These are phyloP conservation scores for Arabidopsis suecica DNA, from an alignment of 345 rosid species.

Conservation along the genomic window DNA sequence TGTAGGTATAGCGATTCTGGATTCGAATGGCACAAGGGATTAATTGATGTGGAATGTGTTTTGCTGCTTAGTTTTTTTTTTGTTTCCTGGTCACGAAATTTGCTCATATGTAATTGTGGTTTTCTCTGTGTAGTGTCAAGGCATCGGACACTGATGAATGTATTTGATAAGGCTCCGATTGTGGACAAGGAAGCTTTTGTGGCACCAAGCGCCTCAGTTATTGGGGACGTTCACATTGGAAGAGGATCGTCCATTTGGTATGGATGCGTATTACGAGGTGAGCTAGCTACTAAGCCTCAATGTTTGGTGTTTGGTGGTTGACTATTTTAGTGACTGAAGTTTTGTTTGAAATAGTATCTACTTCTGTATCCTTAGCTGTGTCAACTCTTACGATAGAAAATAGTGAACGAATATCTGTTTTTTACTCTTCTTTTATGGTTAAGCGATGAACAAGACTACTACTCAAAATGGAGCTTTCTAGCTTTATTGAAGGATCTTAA, in stretches of 20 bases:
- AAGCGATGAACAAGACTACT: conserved; percentile 20
- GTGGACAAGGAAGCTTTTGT: conserved; percentile 90
- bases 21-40: neutral
- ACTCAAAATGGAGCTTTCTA: conserved; percentile 15
- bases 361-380: conserved; percentile 7
- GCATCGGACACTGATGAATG: conserved; percentile 92
- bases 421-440: conserved; percentile 18
- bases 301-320: conserved; percentile 2
- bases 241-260: conserved; percentile 91
- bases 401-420: neutral
- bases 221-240: conserved; percentile 86
- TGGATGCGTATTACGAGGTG: conserved; percentile 97
- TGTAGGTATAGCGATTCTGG: conserved; percentile 3
- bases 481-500: neutral
- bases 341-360: conserved; percentile 9
- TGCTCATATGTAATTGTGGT: conserved; percentile 5
- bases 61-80: conserved; percentile 7
- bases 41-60: conserved; percentile 20
- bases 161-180: conserved; percentile 81
- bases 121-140: conserved; percentile 66
- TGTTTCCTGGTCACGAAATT: neutral
- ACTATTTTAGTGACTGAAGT: conserved; percentile 20
- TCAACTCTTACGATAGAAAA: conserved; percentile 1
- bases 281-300: conserved; percentile 25
- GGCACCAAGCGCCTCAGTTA: conserved; percentile 91